Base-by-base conservation (phyloP, 2,329 filamentous ascomycete genomes). In the Albifimbria verrucaria region DNA sequence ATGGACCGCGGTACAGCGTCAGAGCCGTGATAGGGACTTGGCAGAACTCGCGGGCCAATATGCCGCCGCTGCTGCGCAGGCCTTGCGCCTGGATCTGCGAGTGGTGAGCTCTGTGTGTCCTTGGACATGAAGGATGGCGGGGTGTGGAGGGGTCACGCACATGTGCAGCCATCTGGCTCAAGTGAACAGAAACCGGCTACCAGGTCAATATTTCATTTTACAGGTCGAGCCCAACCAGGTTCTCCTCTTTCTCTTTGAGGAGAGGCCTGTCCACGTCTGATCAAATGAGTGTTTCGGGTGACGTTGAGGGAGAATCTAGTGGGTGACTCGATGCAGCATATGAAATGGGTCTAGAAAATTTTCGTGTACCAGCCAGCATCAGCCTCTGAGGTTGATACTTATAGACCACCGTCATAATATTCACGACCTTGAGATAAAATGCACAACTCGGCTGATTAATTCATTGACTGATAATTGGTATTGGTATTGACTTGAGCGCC, bases 1-100 rank as follows among this genome's bases (percentile, higher is more conserved):
- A 58, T 3, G 54, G 49, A 22, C 62, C 59, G 3, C 65, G 65
- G 61, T 77, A 78, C 58, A 87, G 81, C 22, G 75, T 76, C 26
- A 87, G 71, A 3, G 82, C 82, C 21, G 85, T 87, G 52, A 88
- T 74, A 46, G 85, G 84, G 52, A 74, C 77, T 23, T 80, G 71
- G 24, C 76, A 69, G 49, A 76, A 70, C 55, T 73, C 71, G 57
- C 70, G 58, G 12, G 12, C 18, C 32, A 39, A 39, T 12, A 39
- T n/a, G 5, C 32, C 18, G 32, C 32, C 12, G 32, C 32, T 39
- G 32, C 32, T 39, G 32, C 12, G 12, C 15, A 17, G 15, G 15
- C 6, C 12, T 6, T 6, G 32, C 4, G 12, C 12, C 12, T 39
- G 5, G 12, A 4, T n/a, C 5, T n/a, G 12, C 32, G 12, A 39